Conservation (phyloP, 2,329 filamentous ascomycete species). For the Xylariaceae sp. region DNA sequence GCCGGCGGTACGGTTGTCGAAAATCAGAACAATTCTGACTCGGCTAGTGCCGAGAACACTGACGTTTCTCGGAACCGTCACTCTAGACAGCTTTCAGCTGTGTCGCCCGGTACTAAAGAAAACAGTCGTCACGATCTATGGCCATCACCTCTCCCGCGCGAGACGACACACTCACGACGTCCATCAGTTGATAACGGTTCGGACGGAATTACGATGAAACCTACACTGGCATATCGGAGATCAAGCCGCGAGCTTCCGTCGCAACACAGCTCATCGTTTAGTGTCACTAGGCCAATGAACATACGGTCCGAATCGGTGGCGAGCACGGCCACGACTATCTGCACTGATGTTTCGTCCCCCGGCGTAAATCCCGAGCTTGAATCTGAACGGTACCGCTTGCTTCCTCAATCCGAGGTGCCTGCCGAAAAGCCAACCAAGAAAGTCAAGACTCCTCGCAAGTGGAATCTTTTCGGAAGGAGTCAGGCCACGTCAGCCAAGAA, state of each 20-base stretch:
- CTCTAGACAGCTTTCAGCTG: constrained; percentile 39
- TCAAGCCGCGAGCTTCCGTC: constrained; percentile 48
- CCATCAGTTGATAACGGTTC: constrained; percentile 55
- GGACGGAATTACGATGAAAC: constrained; percentile 42
- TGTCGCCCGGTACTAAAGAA: constrained; percentile 38
- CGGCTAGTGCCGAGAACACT: constrained; percentile 45
- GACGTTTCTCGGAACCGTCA: constrained; percentile 39
- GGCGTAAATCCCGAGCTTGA: constrained; percentile 31
- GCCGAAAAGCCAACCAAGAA: constrained; percentile 54
- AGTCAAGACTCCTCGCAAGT: constrained; percentile 52
- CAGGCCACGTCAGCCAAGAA: constrained; percentile 41
- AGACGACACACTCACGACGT: constrained; percentile 32
- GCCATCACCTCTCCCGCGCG: constrained; percentile 48
- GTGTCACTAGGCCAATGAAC: constrained; percentile 49
- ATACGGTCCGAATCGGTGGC: constrained; percentile 47
- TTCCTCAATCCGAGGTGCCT: constrained; percentile 26
- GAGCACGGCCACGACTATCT: constrained; percentile 51
- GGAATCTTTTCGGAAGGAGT: constrained; percentile 58
- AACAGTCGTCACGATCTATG: constrained; percentile 42
- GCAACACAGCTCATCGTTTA: constrained; percentile 39
- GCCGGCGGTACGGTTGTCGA: constrained; percentile 57
- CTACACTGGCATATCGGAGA: constrained; percentile 50
- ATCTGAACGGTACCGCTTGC: constrained; percentile 32
- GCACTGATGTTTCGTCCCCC: constrained; percentile 51
- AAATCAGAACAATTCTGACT: constrained; percentile 52